These are phyloP conservation scores for Cyberlindnera bimundalis DNA, from an alignment of 805 yeast species.

Conservation along the genomic window DNA sequence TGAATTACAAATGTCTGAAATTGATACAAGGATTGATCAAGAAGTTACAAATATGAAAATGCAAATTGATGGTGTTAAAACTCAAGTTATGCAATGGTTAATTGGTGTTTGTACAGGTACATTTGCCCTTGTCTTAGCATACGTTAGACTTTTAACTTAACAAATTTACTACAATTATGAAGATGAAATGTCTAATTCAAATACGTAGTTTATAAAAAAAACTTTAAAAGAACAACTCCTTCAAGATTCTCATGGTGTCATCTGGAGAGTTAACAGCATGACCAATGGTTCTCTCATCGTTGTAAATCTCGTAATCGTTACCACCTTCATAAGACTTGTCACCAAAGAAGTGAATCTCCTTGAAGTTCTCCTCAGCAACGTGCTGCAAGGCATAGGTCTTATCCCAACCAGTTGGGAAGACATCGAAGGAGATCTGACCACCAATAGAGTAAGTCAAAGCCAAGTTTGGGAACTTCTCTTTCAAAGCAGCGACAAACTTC, in stretches of 20 bases:
- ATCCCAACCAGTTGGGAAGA: conserved; percentile 99
- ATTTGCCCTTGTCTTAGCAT: conserved; percentile 88
- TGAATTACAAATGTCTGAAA: conserved; percentile 90
- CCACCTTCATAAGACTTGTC: conserved; percentile 98
- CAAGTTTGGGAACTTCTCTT: conserved; percentile 75
- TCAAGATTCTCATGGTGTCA: conserved; percentile 83
- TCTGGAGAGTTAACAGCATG: conserved; percentile 88
- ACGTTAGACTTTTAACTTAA: conserved; percentile 73
- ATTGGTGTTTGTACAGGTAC: conserved; percentile 99
- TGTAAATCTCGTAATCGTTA: conserved; percentile 96
- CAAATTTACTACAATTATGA: background rate
- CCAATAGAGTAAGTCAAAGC: conserved; percentile 96
- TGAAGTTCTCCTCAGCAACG: conserved; percentile 79
- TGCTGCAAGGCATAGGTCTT: conserved; percentile 97
- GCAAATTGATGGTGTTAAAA: conserved; percentile 92
- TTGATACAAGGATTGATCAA: conserved; percentile 92
- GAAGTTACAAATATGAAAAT: conserved; percentile 92
- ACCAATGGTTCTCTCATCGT: conserved; percentile 90
- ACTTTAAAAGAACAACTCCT: conserved; percentile 58
- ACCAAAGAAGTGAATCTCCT: conserved; percentile 94
- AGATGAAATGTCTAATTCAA: background rate
- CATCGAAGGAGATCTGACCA: conserved; percentile 98
- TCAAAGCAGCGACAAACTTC: conserved; percentile 79
- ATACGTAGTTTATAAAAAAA: background rate
- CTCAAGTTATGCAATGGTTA: conserved; percentile 97